Conservation (phyloP, 805 yeast species). For the Candida manassasensis region DNA sequence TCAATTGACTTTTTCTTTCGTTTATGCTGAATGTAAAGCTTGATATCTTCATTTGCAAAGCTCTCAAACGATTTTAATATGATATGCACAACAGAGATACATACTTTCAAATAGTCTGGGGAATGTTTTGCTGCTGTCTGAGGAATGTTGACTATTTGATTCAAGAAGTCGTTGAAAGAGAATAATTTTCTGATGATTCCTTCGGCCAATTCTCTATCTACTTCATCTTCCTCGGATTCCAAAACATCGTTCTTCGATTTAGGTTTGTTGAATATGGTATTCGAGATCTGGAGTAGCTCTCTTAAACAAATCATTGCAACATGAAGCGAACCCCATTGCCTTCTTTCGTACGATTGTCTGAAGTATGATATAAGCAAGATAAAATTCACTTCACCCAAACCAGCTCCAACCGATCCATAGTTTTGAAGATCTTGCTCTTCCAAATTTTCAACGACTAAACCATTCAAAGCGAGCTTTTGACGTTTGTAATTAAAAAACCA, state of each 20-base stretch:
- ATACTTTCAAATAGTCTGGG: conserved; percentile 52
- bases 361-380: conserved; percentile 46
- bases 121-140: conserved; percentile 61
- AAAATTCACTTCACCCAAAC: conserved; percentile 58
- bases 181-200: conserved; percentile 67
- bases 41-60: conserved; percentile 54
- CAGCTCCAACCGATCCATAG: conserved; percentile 47
- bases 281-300: conserved; percentile 50
- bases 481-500: conserved; percentile 78
- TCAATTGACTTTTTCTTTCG: conserved; percentile 29
- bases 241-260: conserved; percentile 14
- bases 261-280: conserved; percentile 36
- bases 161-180: conserved; percentile 56
- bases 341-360: conserved; percentile 37
- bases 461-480: conserved; percentile 10
- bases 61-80: conserved; percentile 64
- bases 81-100: conserved; percentile 61
- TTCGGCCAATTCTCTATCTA: conserved; percentile 43
- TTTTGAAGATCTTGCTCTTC: conserved; percentile 18
- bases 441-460: conserved; percentile 7
- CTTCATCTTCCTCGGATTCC: conserved; percentile 40
- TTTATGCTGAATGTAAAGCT: conserved; percentile 44
- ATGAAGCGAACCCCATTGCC: conserved; percentile 58
- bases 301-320: conserved; percentile 65
- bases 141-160: conserved; percentile 54